Base-by-base conservation (phyloP, 805 yeast genomes). In the Ogataea corticis region DNA sequence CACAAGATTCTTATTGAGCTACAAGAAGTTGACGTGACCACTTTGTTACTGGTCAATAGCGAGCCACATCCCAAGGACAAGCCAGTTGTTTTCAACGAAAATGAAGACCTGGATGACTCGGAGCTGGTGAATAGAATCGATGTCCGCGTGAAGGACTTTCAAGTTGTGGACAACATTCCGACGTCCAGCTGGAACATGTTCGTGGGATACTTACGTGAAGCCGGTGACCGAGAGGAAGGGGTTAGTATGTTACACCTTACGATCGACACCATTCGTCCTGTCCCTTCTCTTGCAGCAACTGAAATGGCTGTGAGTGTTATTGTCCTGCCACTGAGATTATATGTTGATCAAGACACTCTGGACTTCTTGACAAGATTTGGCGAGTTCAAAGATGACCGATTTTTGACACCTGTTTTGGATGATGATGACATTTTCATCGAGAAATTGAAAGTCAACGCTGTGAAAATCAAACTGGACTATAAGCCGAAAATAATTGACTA, bases 141-240 rank as follows among this genome's bases (percentile, higher is more conserved):
- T 12, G 35, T 88, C 2, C 63, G 68, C 12, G 66, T 85, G 3
- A 73, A 73, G 7, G 78, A 80, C 32, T 67, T 87, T 36, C 82
- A 78, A 41, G 70, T 89, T 2, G 67, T 78, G 42, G 97, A 91
- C 62, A 85, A 87, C 58, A 82, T 91, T 2, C 84, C 89, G 1
- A 79, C 90, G 0, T 92, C 97, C 0, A 85, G 96, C 0, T 92
- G 97, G 97, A 87, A 89, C 55, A 86, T 85, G 66, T 82, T 90
- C 62, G 71, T 83, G 25, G 81, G 91, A 1, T 78, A 82, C 52
- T 73, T 85, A 77, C 75, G 80, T 48, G 81, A 79, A 39, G 76
- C 82, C 18, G 89, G 87, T 0, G 88, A 82, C 25, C 69, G 92
- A 51, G 94, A 86, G 52, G 69, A 73, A 18, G 86, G 85, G 0